Conservation (phyloP, 805 yeast species). For the Lipomyces spencermartinsiae region DNA sequence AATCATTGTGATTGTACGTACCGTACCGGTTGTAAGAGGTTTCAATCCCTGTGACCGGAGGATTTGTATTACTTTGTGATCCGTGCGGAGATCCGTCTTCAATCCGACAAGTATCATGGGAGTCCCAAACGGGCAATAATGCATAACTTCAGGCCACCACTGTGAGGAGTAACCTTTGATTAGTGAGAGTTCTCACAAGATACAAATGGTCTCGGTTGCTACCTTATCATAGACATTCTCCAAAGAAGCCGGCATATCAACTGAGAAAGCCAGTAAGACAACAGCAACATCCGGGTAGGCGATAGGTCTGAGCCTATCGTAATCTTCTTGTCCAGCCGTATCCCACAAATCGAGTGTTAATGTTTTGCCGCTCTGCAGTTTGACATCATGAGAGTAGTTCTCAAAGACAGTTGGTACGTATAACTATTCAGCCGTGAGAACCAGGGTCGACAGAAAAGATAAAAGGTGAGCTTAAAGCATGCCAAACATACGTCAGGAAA, state of each 20-base stretch:
- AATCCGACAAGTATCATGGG: constrained; percentile 85
- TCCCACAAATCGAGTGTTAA: constrained; percentile 84
- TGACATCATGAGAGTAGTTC: constrained; percentile 68
- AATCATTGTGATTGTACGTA: background rate
- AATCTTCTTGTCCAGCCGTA: constrained; percentile 90
- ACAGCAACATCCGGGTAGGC: constrained; percentile 81
- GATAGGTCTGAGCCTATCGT: constrained; percentile 77
- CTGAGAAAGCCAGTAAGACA: constrained; percentile 74
- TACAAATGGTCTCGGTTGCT: background rate
- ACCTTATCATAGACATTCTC: constrained; percentile 67
- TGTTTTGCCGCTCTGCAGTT: constrained; percentile 54
- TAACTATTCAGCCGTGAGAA: constrained; percentile 40
- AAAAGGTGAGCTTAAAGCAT: constrained; percentile 1
- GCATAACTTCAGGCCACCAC: constrained; percentile 88
- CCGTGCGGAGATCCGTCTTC: constrained; percentile 65
- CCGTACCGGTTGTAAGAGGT: constrained; percentile 36
- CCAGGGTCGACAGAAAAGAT: background rate
- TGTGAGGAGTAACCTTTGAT: background rate
- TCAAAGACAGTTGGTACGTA: constrained; percentile 87
- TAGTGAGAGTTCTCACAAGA: background rate
- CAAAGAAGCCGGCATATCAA: constrained; percentile 66
- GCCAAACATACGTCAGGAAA: constrained; percentile 58
- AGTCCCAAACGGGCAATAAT: constrained; percentile 73
- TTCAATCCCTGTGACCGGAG: constrained; percentile 41
- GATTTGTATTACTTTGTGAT: constrained; percentile 36